Base-by-base conservation (phyloP, 306 rosid genomes). In the Cicer arietinum region DNA sequence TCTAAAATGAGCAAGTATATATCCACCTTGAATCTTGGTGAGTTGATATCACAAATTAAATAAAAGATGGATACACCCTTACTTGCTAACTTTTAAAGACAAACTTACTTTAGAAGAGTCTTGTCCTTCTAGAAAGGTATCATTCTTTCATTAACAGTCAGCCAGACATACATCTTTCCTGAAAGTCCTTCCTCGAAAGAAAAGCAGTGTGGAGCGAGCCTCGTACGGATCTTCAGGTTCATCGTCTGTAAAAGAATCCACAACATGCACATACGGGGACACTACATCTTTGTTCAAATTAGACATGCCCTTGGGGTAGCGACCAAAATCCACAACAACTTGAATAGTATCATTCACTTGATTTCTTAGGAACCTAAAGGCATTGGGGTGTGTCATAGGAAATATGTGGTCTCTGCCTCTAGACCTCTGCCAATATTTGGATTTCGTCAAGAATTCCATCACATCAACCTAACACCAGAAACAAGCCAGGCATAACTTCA, bases 351-450 rank as follows among this genome's bases (percentile, higher is more conserved):
- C 89, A 77, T 90, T 95, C 81, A 95, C 63, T 81, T 88, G 89
- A 66, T 84, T 52, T 17, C 99, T 81, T 41, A 92, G 89, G 86
- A 95, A 90, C 82, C 99, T 92, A 83, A 95, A 95, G 74, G 99
- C 98, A 78, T 95, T 95, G 39, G 99, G 99, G 83, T 95, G 99
- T 40, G 99, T 90, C 96, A 92, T 56, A 41, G 99, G 98, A 83
- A 95, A 74, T 67, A 92, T 83, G 69, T 95, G 99, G 85, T 95
- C 93, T 88, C 92, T 88, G 16, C 98, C 98, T 70, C 85, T 88
- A 70, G 89, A 87, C 83, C 86, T 89, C 70, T 85, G 77, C 99
- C 99, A 94, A 85, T 89, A 82, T 84, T 89, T 85, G 63, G 99
- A 92, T 79, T 83, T 79, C 10, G 40, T 73, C 76, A 94, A 80